Evolutionary conservation across 108 stramenopile species (phyloP), one percentile per base, ranked within the genome.

Genomic region (Pseudonitzschia multiseries): DNA sequence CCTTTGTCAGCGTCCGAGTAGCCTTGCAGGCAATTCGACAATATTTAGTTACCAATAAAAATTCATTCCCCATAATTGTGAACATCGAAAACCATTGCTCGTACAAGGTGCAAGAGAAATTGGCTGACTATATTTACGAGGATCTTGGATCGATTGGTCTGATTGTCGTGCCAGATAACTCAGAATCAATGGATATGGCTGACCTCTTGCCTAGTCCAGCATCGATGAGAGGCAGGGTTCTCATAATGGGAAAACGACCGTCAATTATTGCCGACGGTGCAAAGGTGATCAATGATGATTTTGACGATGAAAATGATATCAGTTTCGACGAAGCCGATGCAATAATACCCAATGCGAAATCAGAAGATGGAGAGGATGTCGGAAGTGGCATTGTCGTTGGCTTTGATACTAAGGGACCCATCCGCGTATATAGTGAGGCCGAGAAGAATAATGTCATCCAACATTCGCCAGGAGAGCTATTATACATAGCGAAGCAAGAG

Each of bases 51-150:
- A 61, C 80, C 0, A 72, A 87, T 27, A 87, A 87, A 21, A 57
- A 86, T 24, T 80, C 88, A 26, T 96, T 73, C 57, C 97, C 98
- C 17, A 85, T 99, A 50, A 95, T 99, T 64, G 65, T 99, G 33
- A 82, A 90, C 13, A 84, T 99, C 51, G 97, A 99, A 82, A 97
- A 96, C 75, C 97, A 98, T 84, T 99, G 98, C 75, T 83, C 83
- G 15, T 67, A 86, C 43, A 53, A 68, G 29, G 84, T 79, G 71
- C 97, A 98, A 84, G 68, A 87, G 68, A 82, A 70, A 27, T 82
- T 97, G 89, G 94, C 95, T 0, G 63, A 84, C 1, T 77, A 86
- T 36, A 64, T 93, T 20, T 68, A 76, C 29, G 36, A 76, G 13
- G 82, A 87, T 44, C 72, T 93, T 29, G 88, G 82, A 57, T 67